phyloP scores from a whole-genome alignment of 768 basidiomycete genomes.

The Hericium coralloides region DNA sequence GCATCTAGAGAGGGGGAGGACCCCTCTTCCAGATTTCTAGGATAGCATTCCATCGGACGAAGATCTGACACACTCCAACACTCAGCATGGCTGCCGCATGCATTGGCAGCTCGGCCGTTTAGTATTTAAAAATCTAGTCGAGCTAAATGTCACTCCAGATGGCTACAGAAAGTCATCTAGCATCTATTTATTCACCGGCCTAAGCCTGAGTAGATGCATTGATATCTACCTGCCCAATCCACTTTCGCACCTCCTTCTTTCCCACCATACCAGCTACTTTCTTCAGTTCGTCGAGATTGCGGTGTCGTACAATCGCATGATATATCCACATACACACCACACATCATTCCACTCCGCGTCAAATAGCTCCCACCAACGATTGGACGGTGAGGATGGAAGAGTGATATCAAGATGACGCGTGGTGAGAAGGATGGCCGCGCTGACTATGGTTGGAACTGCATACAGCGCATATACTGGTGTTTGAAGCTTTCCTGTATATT shows the following conservation, averaged over 20 bases:
- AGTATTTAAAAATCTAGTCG: no score
- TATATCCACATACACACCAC: conserved; percentile 73
- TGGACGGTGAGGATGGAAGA: conserved; percentile 60
- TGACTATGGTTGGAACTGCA: conserved; percentile 82
- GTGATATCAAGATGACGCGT: conserved; percentile 63
- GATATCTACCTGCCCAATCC: conserved; percentile 47
- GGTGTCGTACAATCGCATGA: conserved; percentile 72
- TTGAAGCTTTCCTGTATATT: conserved; percentile 53
- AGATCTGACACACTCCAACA: no score
- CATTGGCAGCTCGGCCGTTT: no score
- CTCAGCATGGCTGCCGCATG: no score
- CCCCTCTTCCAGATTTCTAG: no score
- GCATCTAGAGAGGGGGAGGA: no score
- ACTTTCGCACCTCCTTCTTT: conserved; percentile 74
- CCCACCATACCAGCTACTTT: conserved; percentile 49
- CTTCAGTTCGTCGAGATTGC: conserved; percentile 35
- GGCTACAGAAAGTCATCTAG: no score
- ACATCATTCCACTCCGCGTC: conserved; percentile 88
- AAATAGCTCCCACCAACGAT: conserved; percentile 92
- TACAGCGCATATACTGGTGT: conserved; percentile 90
- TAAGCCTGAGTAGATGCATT: not conserved
- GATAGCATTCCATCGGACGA: no score
- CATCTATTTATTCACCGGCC: not conserved
- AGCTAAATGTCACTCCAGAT: no score
- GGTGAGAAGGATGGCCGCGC: conserved; percentile 80